Evolutionary conservation across 2,329 filamentous ascomycete genomes (phyloP).

Genomic region (Akanthomyces lecanii): DNA sequence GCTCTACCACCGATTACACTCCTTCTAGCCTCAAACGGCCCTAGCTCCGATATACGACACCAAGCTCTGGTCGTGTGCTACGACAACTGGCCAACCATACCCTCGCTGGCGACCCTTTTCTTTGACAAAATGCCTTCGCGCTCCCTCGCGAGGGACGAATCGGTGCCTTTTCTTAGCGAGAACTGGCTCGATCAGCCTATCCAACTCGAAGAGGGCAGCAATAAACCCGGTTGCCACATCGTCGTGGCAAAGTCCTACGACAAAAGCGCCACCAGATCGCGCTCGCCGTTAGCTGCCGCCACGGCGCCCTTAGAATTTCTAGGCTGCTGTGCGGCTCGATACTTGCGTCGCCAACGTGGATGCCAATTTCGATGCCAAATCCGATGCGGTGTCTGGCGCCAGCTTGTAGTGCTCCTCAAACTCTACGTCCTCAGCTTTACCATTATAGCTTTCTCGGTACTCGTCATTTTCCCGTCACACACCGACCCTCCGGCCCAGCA

Average conservation of each 20-base stretch:
- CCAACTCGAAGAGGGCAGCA: not conserved
- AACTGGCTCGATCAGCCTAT: not conserved
- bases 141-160: not conserved
- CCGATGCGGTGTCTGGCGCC: not conserved
- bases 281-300: constrained; percentile 6
- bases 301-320: not conserved
- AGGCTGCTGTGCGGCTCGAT: constrained; percentile 7
- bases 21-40: constrained; percentile 1
- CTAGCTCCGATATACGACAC: not conserved
- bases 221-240: not conserved
- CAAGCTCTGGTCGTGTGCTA: not conserved
- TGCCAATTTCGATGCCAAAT: not conserved
- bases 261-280: constrained; percentile 11
- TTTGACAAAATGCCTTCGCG: not conserved
- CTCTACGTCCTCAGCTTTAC: constrained; percentile 27
- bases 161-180: not conserved
- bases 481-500: constrained; percentile 37
- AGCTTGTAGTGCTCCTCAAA: constrained; percentile 20
- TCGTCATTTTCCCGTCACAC: constrained; percentile 42
- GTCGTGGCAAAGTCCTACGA: constrained; percentile 1
- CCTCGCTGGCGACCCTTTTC: not conserved
- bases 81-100: not conserved
- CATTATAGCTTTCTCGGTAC: constrained; percentile 29
- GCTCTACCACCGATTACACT: not conserved
- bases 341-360: not conserved